Evolutionary conservation across 2,329 filamentous ascomycete genomes (phyloP), one percentile per base, ranked within the genome.

Genomic region (Aureobasidium sp.): DNA sequence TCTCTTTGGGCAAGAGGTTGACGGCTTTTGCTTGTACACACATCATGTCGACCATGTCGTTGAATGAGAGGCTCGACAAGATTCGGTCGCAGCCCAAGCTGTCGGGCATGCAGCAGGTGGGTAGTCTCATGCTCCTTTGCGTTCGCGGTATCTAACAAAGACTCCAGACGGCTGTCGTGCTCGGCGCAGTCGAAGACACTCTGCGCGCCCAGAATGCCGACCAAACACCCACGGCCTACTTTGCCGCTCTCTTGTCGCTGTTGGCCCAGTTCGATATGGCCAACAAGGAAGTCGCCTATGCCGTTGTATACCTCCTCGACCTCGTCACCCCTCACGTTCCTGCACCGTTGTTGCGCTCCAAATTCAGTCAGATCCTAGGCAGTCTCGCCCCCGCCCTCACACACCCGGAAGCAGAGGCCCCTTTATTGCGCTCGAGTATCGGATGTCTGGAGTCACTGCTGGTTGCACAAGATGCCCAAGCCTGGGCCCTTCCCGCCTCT

Each of bases 241-340:
- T 97, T 72, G 92, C 92, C 17, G 92, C 94, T n/a, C 85, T 99
- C 5, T 82, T 99, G 49, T 90, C 92, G 41, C 83, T 99, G 3
- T 84, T 99, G 3, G 84, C 86, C 69, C 89, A 95, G 76, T 87
- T 90, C 31, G 87, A 85, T 57, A 84, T 85, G 61, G 80, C 89
- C 61, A 93, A 93, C 73, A 89, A 90, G 73, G 91, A 95, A 66
- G 80, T 95, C 64, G 88, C 90, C 36, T 86, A 89, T 25, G 90
- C 93, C 2, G 88, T 95, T 67, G 89, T 99, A 68, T 99, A 99
- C 76, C 87, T 99, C 17, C 90, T 99, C 78, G 93, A 99, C 76
- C 81, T 96, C 67, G 85, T 97, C 68, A 94, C 91, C 17, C 89
- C 89, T 63, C 89, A 87, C 77, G 87, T 92, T 65, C 91, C 94